These are phyloP conservation scores for Falciphora oryzae DNA, from an alignment of 2,329 filamentous ascomycete species.

Conservation along the genomic window DNA sequence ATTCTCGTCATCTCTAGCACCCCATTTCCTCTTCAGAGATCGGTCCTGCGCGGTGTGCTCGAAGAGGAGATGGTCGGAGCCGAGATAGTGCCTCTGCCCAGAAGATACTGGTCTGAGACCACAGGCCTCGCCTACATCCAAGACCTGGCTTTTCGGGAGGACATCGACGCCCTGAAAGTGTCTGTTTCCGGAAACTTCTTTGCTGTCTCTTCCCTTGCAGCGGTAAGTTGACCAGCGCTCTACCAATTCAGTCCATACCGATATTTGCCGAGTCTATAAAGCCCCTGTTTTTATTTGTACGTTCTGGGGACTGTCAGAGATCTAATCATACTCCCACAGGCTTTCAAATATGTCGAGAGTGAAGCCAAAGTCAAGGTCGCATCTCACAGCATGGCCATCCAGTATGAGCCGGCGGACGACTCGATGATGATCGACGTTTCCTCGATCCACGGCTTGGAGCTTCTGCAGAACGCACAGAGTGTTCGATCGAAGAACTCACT, in stretches of 20 bases:
- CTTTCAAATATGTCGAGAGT: conserved; percentile 72
- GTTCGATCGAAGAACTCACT: conserved; percentile 75
- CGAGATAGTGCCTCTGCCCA: conserved; percentile 59
- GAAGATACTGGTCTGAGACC: conserved; percentile 77
- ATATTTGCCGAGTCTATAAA: no score
- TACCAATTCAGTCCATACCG: no score
- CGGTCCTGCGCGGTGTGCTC: conserved; percentile 68
- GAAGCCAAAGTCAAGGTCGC: conserved; percentile 64
- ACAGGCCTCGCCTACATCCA: conserved; percentile 73
- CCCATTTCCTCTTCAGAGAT: conserved; percentile 58
- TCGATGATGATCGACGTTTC: conserved; percentile 95
- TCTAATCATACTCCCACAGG: conserved; percentile 39
- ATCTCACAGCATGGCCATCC: conserved; percentile 75
- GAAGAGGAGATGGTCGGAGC: conserved; percentile 64
- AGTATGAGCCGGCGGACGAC: conserved; percentile 81
- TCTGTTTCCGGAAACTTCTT: conserved; percentile 80
- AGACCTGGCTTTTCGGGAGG: conserved; percentile 70
- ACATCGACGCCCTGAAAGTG: conserved; percentile 75
- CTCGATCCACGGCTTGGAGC: conserved; percentile 79
- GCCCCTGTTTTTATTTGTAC: neutral
- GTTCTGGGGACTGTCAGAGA: neutral
- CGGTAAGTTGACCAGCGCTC: conserved; percentile 47
- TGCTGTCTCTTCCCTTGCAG: conserved; percentile 77
- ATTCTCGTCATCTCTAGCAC: conserved; percentile 72
- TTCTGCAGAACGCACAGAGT: conserved; percentile 81